These are phyloP conservation scores for Heimioporus punctisporus DNA, from an alignment of 1,284 basidiomycete genomes.

Conservation along the genomic window DNA sequence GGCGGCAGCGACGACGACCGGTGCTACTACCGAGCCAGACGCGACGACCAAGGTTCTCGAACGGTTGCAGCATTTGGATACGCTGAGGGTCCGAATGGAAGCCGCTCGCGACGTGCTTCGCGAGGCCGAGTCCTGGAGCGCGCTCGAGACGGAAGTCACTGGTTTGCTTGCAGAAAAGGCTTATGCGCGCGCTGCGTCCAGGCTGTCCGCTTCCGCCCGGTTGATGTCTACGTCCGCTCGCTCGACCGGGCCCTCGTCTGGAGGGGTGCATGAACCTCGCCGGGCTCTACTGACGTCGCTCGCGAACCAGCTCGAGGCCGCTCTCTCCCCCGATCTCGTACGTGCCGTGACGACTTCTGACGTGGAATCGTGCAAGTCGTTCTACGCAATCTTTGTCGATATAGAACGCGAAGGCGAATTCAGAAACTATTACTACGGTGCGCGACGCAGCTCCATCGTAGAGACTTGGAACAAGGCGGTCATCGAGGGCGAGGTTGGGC, in stretches of 20 bases:
- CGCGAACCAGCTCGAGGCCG: constrained; percentile 93
- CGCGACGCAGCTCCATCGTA: constrained; percentile 66
- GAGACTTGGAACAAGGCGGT: constrained; percentile 66
- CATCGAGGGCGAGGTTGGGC: constrained; percentile 40
- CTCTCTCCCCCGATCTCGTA: constrained; percentile 84
- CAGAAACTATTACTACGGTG: constrained; percentile 91
- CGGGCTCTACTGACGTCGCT: constrained; percentile 85
- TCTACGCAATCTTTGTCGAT: constrained; percentile 85
- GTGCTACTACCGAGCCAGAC: constrained; percentile 20
- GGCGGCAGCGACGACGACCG: background rate
- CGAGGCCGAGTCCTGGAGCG: constrained; percentile 95
- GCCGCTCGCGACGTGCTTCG: constrained; percentile 82
- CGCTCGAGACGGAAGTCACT: constrained; percentile 90
- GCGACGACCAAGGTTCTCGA: constrained; percentile 69
- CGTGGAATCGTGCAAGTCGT: constrained; percentile 70
- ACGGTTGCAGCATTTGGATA: constrained; percentile 77
- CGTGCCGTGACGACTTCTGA: constrained; percentile 81
- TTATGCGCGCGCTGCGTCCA: constrained; percentile 86
- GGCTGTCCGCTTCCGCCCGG: constrained; percentile 84
- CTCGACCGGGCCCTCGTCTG: constrained; percentile 44
- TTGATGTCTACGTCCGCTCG: constrained; percentile 92
- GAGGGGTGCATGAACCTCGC: constrained; percentile 68
- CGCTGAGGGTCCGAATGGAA: constrained; percentile 85
- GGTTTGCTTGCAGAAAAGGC: constrained; percentile 76
- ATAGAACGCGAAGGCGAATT: constrained; percentile 93